These are phyloP conservation scores for Lenzites betulinus DNA, from an alignment of 768 basidiomycete genomes.

Conservation along the genomic window DNA sequence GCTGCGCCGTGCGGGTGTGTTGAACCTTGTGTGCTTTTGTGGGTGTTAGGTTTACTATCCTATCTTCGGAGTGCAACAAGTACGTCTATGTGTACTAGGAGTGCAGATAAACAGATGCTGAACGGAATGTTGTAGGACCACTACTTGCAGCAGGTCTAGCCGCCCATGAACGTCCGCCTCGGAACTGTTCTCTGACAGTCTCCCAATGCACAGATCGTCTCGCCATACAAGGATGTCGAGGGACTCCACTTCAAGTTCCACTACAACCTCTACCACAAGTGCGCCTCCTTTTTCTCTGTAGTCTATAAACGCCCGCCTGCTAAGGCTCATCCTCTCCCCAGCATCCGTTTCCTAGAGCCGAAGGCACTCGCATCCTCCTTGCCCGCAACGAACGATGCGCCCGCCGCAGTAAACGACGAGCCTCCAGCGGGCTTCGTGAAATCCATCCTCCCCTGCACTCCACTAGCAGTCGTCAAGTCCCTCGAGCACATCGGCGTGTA, in stretches of 20 bases:
- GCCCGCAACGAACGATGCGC: conserved; percentile 31
- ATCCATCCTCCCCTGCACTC: conserved; percentile 96
- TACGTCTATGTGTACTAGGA: conserved; percentile 38
- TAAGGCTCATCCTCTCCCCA: conserved; percentile 40
- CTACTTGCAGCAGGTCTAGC: conserved; percentile 86
- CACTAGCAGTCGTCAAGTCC: conserved; percentile 94
- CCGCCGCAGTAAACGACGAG: conserved; percentile 48
- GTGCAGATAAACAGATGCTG: neutral
- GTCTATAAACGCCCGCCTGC: neutral
- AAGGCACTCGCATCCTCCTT: conserved; percentile 58
- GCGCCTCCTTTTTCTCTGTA: conserved; percentile 22
- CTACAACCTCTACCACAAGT: conserved; percentile 96
- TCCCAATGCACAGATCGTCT: conserved; percentile 65
- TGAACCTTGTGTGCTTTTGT: conserved; percentile 1
- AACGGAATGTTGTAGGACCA: conserved; percentile 64
- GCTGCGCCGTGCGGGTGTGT: neutral
- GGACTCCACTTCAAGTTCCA: conserved; percentile 96
- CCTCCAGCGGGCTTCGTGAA: conserved; percentile 89
- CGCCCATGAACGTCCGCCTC: neutral
- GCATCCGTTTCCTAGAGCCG: conserved; percentile 91
- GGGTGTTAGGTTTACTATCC: conserved; percentile 85
- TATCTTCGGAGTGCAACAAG: conserved; percentile 89
- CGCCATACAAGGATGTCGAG: conserved; percentile 96
- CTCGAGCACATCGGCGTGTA: conserved; percentile 92
- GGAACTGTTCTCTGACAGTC: conserved; percentile 1